These are phyloP conservation scores for Mallotus japonicus DNA, from an alignment of 441 rosid species.

Conservation along the genomic window DNA sequence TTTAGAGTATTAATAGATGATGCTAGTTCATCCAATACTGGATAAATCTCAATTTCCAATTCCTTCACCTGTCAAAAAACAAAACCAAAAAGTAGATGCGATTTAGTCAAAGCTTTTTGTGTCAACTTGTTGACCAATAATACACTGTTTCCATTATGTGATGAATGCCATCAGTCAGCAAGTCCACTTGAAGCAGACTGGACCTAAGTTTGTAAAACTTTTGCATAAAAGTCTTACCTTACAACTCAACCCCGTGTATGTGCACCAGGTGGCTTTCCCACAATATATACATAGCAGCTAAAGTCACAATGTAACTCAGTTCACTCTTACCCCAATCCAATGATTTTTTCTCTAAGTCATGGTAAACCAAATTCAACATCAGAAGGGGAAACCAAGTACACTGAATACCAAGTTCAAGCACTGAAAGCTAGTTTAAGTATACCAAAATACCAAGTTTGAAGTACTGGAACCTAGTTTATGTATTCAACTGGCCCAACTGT, in stretches of 20 bases:
- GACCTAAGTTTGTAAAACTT: background rate
- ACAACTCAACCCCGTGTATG: background rate
- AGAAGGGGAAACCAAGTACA: background rate
- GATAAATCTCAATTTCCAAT: conserved; percentile 84
- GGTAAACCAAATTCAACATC: background rate
- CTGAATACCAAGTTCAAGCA: no score
- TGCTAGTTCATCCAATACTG: conserved; percentile 86
- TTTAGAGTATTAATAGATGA: conserved; percentile 79
- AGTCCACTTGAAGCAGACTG: no score
- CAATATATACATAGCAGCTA: background rate
- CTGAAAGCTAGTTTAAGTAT: no score
- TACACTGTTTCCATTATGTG: background rate
- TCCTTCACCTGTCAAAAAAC: conserved; percentile 64
- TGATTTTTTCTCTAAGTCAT: background rate
- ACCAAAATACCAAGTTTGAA: background rate
- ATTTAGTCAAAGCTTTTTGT: conserved; percentile 6
- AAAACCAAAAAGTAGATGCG: conserved; percentile 1
- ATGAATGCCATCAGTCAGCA: background rate
- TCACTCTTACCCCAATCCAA: background rate
- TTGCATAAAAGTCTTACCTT: background rate
- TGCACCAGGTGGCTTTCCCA: background rate
- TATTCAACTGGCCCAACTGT: background rate
- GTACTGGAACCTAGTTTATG: background rate
- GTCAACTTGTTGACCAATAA: background rate
- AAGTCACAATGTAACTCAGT: background rate